Evolutionary conservation across 305 asterid species (phyloP).

Genomic region (Fraxinus angustifolia): DNA sequence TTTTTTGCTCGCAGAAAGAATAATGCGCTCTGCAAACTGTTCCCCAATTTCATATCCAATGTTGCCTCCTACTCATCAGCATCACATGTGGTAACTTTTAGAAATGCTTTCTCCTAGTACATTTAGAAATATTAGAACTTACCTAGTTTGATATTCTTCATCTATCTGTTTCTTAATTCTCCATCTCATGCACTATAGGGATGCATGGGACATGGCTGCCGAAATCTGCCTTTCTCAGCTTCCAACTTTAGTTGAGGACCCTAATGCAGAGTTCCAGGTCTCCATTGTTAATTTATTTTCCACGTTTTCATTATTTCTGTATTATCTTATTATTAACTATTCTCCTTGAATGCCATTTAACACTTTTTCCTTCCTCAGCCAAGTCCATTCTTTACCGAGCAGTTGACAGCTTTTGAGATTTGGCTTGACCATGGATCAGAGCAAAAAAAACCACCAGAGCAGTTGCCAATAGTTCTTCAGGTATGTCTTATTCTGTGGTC

Average conservation of each 20-base stretch:
- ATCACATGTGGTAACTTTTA: slow-evolving; percentile 80
- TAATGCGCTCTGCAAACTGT: slow-evolving; percentile 99
- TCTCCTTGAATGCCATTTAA: slow-evolving; percentile 14
- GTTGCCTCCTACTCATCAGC: slow-evolving; percentile 97
- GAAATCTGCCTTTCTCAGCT: slow-evolving; percentile 99
- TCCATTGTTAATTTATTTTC: not conserved
- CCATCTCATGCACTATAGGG: slow-evolving; percentile 51
- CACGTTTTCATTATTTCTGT: slow-evolving; percentile 4
- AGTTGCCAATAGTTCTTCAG: slow-evolving; percentile 99
- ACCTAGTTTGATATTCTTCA: slow-evolving; percentile 11
- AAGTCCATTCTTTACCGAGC: slow-evolving; percentile 96
- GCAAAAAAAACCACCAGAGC: slow-evolving; percentile 93
- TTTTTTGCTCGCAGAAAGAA: slow-evolving; percentile 76
- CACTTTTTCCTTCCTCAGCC: slow-evolving; percentile 52
- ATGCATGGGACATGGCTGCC: slow-evolving; percentile 99
- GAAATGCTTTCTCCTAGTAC: slow-evolving; percentile 15
- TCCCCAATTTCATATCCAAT: slow-evolving; percentile 88
- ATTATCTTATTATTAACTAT: slow-evolving; percentile 14
- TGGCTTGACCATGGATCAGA: slow-evolving; percentile 99
- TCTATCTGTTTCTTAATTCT: slow-evolving; percentile 17
- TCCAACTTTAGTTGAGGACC: slow-evolving; percentile 81
- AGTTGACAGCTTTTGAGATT: slow-evolving; percentile 98
- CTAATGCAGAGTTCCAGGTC: slow-evolving; percentile 97
- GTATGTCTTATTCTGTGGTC: slow-evolving; percentile 36
- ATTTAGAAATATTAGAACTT: not conserved